Evolutionary conservation across 2,329 filamentous ascomycete genomes (phyloP).

Genomic region (Pseudogymnoascus sp.): DNA sequence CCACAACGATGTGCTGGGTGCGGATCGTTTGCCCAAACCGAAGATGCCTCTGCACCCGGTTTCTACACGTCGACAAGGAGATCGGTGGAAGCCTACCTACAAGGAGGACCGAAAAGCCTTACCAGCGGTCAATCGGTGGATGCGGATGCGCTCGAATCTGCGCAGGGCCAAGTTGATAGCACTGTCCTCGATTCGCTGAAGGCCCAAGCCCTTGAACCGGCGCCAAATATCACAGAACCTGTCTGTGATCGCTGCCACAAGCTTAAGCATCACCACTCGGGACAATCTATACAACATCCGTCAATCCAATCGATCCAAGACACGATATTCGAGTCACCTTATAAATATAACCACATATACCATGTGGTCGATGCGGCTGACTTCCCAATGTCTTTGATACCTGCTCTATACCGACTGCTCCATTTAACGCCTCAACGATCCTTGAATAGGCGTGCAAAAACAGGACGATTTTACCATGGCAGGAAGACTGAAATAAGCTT

Average conservation of each 20-base stretch:
- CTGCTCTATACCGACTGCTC: slow-evolving; percentile 63
- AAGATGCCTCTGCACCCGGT: slow-evolving; percentile 42
- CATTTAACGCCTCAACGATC: slow-evolving; percentile 67
- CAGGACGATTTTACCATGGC: slow-evolving; percentile 56
- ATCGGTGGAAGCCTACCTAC: slow-evolving; percentile 42
- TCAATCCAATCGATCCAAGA: slow-evolving; percentile 71
- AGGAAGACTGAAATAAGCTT: slow-evolving; percentile 76
- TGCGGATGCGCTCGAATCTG: slow-evolving; percentile 1
- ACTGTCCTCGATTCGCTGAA: slow-evolving; percentile 2
- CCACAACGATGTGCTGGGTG: slow-evolving; percentile 56
- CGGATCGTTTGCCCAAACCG: slow-evolving; percentile 54
- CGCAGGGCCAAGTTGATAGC: neutral
- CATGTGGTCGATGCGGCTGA: slow-evolving; percentile 93
- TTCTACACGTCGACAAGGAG: slow-evolving; percentile 48
- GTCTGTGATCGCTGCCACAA: slow-evolving; percentile 84
- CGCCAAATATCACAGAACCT: slow-evolving; percentile 36
- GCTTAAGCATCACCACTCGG: slow-evolving; percentile 66
- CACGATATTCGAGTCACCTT: slow-evolving; percentile 80
- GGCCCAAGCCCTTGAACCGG: slow-evolving; percentile 9
- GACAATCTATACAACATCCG: slow-evolving; percentile 68
- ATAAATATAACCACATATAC: slow-evolving; percentile 89
- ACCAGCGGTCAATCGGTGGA: neutral
- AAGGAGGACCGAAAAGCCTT: slow-evolving; percentile 17
- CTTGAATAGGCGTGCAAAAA: slow-evolving; percentile 68
- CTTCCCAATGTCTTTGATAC: slow-evolving; percentile 88